These are phyloP conservation scores for Pinus albicaulis DNA, from an alignment of 75 land plant species.

Conservation along the genomic window DNA sequence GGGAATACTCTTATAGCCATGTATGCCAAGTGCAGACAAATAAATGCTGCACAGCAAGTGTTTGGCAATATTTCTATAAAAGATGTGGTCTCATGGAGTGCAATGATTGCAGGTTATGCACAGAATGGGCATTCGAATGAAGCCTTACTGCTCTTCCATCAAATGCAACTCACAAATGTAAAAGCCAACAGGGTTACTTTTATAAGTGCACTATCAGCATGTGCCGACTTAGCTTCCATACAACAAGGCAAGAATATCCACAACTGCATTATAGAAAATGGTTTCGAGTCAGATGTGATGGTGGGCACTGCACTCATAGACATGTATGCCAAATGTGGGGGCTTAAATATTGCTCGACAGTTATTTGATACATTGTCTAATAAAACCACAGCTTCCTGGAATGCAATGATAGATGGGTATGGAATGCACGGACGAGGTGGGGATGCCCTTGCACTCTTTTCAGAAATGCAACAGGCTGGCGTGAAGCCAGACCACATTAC, in stretches of 20 bases:
- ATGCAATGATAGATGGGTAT: conserved; percentile 20
- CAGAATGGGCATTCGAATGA: conserved; percentile 26
- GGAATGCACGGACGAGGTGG: neutral
- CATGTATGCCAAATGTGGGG: conserved; percentile 22
- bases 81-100: conserved; percentile 53
- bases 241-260: neutral
- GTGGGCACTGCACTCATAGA: neutral
- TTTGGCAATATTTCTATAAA: conserved; percentile 46
- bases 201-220: neutral
- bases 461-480: conserved; percentile 9
- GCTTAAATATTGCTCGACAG: conserved; percentile 6
- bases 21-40: conserved; percentile 43
- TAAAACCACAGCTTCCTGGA: conserved; percentile 12
- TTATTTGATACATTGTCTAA: conserved; percentile 10
- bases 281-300: neutral
- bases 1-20: conserved; percentile 55
- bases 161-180: conserved; percentile 20
- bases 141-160: conserved; percentile 35
- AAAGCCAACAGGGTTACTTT: neutral
- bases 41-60: conserved; percentile 20
- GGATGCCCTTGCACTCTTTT: conserved; percentile 11
- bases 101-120: conserved; percentile 40
- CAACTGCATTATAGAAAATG: neutral
- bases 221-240: neutral
- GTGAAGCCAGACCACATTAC: conserved; percentile 11